These are phyloP conservation scores for Pseudoneurospora amorphoporcata DNA, from an alignment of 495 filamentous ascomycete genomes.

Conservation along the genomic window DNA sequence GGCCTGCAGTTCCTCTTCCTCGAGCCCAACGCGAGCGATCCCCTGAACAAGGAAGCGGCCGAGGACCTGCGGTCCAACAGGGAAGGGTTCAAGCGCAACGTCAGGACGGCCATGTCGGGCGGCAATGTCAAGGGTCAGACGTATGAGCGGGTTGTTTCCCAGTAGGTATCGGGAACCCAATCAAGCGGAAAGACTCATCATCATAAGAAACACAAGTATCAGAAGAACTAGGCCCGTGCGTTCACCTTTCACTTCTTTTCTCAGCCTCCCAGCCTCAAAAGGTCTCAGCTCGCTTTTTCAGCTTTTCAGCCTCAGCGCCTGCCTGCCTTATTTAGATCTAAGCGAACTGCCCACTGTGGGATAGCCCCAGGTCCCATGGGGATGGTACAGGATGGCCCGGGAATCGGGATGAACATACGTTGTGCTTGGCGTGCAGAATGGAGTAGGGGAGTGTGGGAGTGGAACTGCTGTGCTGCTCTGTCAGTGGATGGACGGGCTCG, in stretches of 20 bases:
- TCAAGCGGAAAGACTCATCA: neutral
- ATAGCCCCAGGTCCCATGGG: neutral
- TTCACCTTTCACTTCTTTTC: neutral
- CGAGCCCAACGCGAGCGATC: slow-evolving; percentile 91
- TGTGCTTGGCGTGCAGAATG: neutral
- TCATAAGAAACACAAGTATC: neutral
- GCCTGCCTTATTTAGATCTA: neutral
- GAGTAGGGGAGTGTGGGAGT: neutral
- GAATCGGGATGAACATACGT: neutral
- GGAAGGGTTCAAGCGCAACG: slow-evolving; percentile 86
- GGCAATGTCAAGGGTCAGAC: slow-evolving; percentile 59
- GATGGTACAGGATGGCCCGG: neutral
- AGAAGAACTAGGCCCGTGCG: neutral
- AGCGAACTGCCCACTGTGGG: neutral
- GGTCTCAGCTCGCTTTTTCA: neutral
- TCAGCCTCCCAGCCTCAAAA: neutral
- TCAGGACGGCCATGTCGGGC: slow-evolving; percentile 70
- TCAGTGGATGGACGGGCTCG: neutral
- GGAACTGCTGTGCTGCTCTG: neutral
- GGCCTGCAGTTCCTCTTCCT: slow-evolving; percentile 97
- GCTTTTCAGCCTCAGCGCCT: neutral
- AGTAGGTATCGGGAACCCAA: neutral
- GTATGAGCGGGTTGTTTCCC: slow-evolving; percentile 62
- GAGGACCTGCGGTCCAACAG: slow-evolving; percentile 77
- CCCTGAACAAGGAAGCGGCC: slow-evolving; percentile 96